A percentile compares a stretch with the other conserved stretches of the same genome.
Conservation (phyloP, 2,329 filamentous ascomycete genomes). For the Alternaria postmessia region DNA sequence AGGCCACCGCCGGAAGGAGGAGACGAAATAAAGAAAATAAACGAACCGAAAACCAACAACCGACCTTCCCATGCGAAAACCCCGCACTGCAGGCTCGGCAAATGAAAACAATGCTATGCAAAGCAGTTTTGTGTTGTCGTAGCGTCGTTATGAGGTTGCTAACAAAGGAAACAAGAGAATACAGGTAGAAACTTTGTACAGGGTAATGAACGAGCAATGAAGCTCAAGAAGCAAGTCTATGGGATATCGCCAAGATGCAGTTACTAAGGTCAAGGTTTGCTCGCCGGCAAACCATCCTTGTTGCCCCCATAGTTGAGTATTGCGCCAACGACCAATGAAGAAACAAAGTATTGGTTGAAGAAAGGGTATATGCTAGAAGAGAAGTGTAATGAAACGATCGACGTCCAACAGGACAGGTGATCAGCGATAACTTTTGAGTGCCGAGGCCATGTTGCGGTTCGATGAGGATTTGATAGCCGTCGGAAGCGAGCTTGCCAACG, state of each 20-base stretch:
- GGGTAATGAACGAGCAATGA: constrained; percentile 30
- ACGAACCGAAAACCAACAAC: constrained; percentile 24
- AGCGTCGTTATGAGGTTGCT: constrained; percentile 25
- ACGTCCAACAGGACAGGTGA: constrained; percentile 17
- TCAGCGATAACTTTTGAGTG: constrained; percentile 24
- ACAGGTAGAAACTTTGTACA: constrained; percentile 16
- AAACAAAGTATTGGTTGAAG: constrained; percentile 21
- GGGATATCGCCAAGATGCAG: constrained; percentile 40
- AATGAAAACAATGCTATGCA: constrained; percentile 17
- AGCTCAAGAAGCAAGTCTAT: constrained; percentile 41
- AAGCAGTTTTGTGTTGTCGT: constrained; percentile 26
- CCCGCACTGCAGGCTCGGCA: constrained; percentile 9
- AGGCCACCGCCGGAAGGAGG: constrained; percentile 10
- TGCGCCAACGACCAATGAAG: constrained; percentile 24
- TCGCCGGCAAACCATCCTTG: constrained; percentile 26
- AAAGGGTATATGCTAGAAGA: constrained; percentile 39
- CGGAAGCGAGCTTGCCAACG: constrained; percentile 6
- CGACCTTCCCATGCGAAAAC: constrained; percentile 18
- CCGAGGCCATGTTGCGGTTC: constrained; percentile 15
- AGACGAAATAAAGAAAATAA: constrained; percentile 12
- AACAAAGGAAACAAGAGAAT: constrained; percentile 20
- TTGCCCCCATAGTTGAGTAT: constrained; percentile 7
- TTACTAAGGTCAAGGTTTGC: constrained; percentile 23
- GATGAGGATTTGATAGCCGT: constrained; percentile 9
- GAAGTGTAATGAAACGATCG: constrained; percentile 18